These are phyloP conservation scores for Francoa sonchifolia DNA, from an alignment of 441 rosid species.

Conservation along the genomic window DNA sequence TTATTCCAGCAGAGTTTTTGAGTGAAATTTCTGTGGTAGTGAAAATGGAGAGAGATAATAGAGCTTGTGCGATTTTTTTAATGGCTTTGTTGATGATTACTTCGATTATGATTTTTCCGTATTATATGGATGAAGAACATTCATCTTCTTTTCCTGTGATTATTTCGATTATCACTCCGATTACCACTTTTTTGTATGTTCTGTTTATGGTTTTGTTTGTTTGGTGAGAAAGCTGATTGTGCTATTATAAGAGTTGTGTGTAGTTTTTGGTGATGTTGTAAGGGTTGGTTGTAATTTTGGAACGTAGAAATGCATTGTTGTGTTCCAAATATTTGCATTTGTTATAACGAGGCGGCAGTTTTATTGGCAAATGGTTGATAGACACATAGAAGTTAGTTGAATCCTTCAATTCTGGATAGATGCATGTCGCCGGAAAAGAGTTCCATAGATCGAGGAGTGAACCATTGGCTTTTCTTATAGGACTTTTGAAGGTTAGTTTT, in stretches of 20 bases:
- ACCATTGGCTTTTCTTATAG: too few relatives aligned
- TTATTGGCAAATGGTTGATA: too few relatives aligned
- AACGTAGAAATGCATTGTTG: neutral
- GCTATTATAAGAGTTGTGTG: neutral
- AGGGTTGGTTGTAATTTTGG: neutral
- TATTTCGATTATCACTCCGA: constrained; percentile 8
- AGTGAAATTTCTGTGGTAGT: too few relatives aligned
- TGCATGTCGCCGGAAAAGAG: too few relatives aligned
- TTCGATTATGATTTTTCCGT: constrained; percentile 8
- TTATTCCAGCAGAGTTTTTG: too few relatives aligned
- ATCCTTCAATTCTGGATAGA: too few relatives aligned
- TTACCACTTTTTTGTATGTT: constrained; percentile 1
- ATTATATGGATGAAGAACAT: constrained; percentile 13
- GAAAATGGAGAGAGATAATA: too few relatives aligned
- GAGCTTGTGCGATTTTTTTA: constrained; percentile 1
- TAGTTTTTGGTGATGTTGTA: neutral
- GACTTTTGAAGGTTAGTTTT: too few relatives aligned
- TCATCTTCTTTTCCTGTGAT: neutral
- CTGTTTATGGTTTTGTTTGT: constrained; percentile 2
- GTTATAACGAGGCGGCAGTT: too few relatives aligned
- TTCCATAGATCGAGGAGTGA: too few relatives aligned
- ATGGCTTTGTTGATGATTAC: constrained; percentile 9
- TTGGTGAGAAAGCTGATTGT: neutral
- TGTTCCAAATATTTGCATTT: too few relatives aligned
- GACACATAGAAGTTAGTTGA: too few relatives aligned